Evolutionary conservation across 2,329 filamentous ascomycete genomes (phyloP), one percentile per base, ranked within the genome.

Genomic region (Penicillium vulpinum): DNA sequence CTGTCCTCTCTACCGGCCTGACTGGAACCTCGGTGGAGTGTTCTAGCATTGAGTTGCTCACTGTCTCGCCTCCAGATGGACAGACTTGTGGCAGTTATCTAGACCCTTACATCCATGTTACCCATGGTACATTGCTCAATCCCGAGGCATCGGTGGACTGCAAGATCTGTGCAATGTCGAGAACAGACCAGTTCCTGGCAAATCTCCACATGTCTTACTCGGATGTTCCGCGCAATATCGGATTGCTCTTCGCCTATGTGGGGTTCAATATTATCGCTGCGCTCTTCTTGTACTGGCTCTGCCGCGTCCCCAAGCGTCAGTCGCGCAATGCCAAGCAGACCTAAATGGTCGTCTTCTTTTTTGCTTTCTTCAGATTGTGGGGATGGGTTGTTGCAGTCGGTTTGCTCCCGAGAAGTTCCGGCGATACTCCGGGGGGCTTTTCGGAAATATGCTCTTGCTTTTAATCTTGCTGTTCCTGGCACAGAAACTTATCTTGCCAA

Each of bases 61-160:
- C 62, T 16, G 58, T 76, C 21, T 59, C 63, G 18, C 78, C 85
- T 0, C 88, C 89, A 0, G 70, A 81, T 0, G 84, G 83, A 4
- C 78, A 86, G 66, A 88, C 85, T 0, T 93, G 90, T 66, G 67
- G 70, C 0, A 67, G 79, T 0, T 92, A 91, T 65, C 86, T 88
- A 0, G 78, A 77, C 1, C 73, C 72, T 1, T 92, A 87, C 66
- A 78, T 85, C 6, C 56, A 77, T 0, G 76, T 71, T 0, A 73
- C 71, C n/a, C 58, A 73, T 0, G 88, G 88, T 0, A 87, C 86
- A 60, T 74, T 92, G 10, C 75, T 86, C 4, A 86, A 91, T 65
- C 80, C 83, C 0, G 73, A 81, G 4, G 84, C 83, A 0, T 85
- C 77, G 0, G 67, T 70, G 0, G 78, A 80, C 21, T 92, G 89